Base-by-base conservation (phyloP, 768 basidiomycete genomes). In the Vishniacozyma victoriae region DNA sequence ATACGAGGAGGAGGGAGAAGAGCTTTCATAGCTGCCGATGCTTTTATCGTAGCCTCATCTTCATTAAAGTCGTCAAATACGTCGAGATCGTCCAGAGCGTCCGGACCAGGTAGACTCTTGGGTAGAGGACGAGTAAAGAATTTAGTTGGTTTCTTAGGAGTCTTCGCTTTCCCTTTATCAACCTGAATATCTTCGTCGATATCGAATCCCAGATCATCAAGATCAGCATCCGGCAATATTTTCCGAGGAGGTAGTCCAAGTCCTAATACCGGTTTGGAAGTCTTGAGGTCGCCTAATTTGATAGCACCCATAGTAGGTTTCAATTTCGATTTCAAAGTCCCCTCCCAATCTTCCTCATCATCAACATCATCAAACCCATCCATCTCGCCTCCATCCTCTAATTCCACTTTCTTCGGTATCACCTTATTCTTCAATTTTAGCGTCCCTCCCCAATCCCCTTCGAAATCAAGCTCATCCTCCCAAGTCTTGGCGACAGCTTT, bases 1-100 rank as follows among this genome's bases (percentile, higher is more conserved):
- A 13, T n/a, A 26, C 51, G 35, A 3, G 56, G 58, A 23, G 62
- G 62, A 1, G 65, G 65, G 22, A 67, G 41, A 37, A 67, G 47
- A 14, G 62, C 65, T 52, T 68, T 69, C 20, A 69, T 46, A 2
- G 70, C 69, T 0, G 54, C 59, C 5, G 64, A 62, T n/a, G 66
- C 67, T 55, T 68, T 71, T 43, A 71, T 42, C 3, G 70, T 71
- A 3, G 63, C 59, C 39, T 68, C 56, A 12, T 52, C 38, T 24
- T 54, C 46, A 16, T 57, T 49, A 16, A 48, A 41, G 15, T 62
- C 64, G 5, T 39, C 48, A 16, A 57, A 54, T 20, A 51, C 35
- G 40, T 53, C 50, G 11, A 60, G 42, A 39, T 56, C 55, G 25
- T 64, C 62, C 13, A 62, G 46, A 13, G 59, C 62, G 40, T 64